Conservation (phyloP, 2,329 filamentous ascomycete genomes). For the Cladophialophora psammophila region DNA sequence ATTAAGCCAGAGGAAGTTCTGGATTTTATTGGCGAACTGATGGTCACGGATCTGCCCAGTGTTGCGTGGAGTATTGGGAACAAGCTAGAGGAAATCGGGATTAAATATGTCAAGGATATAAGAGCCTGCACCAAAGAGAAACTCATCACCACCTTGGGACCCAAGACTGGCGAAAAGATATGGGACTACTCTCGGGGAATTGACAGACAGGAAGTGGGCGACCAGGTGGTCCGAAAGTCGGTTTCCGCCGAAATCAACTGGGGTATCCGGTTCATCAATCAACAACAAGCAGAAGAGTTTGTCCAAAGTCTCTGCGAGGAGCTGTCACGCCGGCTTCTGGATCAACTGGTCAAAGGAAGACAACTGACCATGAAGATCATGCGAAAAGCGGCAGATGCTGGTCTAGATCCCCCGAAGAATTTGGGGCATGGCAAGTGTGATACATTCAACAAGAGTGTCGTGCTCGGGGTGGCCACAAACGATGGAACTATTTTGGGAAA, state of each 20-base stretch:
- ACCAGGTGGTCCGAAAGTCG: conserved; percentile 85
- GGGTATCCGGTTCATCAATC: conserved; percentile 93
- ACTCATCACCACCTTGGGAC: conserved; percentile 76
- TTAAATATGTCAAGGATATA: conserved; percentile 83
- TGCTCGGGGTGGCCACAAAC: conserved; percentile 85
- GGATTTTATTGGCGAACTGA: conserved; percentile 76
- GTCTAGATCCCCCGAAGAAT: conserved; percentile 89
- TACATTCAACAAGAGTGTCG: conserved; percentile 84
- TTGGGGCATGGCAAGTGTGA: conserved; percentile 96
- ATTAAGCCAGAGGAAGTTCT: conserved; percentile 81
- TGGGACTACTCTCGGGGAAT: conserved; percentile 91
- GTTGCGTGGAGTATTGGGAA: conserved; percentile 89
- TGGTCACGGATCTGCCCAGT: conserved; percentile 83
- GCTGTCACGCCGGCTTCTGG: conserved; percentile 77
- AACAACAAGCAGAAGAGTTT: conserved; percentile 93
- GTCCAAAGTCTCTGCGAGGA: conserved; percentile 84
- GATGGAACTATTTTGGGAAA: conserved; percentile 73
- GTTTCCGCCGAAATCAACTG: conserved; percentile 98
- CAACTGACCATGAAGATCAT: conserved; percentile 96
- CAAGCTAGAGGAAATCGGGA: conserved; percentile 85
- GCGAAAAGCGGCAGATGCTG: conserved; percentile 83
- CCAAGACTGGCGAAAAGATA: conserved; percentile 90
- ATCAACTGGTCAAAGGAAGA: conserved; percentile 84
- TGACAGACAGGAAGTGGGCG: conserved; percentile 83
- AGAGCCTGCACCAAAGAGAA: conserved; percentile 78